Evolutionary conservation across 192 early-diverging fungal species (phyloP).

Genomic region (Coemansia pectinata): DNA sequence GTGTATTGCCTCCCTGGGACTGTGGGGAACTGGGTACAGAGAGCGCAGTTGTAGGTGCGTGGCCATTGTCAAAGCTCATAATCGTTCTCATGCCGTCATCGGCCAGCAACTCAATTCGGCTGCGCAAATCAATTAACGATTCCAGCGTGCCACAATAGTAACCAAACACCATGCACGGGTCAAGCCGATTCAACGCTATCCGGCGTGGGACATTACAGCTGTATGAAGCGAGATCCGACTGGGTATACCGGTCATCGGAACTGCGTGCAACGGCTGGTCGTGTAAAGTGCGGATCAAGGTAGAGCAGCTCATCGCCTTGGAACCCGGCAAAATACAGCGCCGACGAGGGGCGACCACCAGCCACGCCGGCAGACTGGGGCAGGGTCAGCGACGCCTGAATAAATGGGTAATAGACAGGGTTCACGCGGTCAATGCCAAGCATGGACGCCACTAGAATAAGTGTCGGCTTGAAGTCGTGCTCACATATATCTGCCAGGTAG

Average conservation of each 20-base stretch:
- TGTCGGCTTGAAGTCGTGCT: conserved; percentile 60
- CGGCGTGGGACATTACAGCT: conserved; percentile 77
- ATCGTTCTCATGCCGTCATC: conserved; percentile 45
- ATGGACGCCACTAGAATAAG: conserved; percentile 86
- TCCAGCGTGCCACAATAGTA: conserved; percentile 63
- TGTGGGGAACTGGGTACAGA: background rate
- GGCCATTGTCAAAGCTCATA: conserved; percentile 44
- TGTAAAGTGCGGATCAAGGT: conserved; percentile 91
- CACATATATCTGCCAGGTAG: conserved; percentile 58
- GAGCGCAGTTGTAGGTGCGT: conserved; percentile 17
- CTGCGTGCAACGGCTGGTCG: conserved; percentile 58
- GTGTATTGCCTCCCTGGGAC: background rate
- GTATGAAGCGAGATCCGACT: conserved; percentile 74
- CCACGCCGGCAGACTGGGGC: conserved; percentile 84
- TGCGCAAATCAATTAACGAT: conserved; percentile 42
- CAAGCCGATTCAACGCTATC: conserved; percentile 74
- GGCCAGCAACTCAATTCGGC: conserved; percentile 39
- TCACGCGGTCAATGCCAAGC: conserved; percentile 88
- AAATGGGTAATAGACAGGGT: conserved; percentile 78
- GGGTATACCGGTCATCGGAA: conserved; percentile 16
- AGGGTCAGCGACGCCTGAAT: conserved; percentile 73
- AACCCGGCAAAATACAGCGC: conserved; percentile 91
- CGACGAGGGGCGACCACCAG: conserved; percentile 94
- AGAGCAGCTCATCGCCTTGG: conserved; percentile 76
- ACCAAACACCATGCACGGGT: conserved; percentile 93